phyloP scores from a whole-genome alignment of 768 basidiomycete species.

The Cystofilobasidium ferigula region DNA sequence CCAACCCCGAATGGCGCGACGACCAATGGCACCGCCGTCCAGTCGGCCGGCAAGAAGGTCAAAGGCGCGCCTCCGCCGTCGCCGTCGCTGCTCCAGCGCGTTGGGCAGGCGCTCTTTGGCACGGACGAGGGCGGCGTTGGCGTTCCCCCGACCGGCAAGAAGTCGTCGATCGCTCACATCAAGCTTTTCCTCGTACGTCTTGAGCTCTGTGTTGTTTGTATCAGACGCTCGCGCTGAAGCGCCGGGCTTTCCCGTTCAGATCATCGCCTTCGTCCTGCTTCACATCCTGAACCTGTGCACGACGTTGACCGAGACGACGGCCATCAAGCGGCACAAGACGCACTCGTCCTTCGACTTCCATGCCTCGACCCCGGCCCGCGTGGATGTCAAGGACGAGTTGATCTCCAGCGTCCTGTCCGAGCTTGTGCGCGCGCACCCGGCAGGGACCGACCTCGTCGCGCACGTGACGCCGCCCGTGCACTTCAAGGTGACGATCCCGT shows the following conservation, averaged over 20 bases:
- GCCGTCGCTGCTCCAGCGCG: conserved; percentile 6
- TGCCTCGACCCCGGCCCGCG: conserved; percentile 33
- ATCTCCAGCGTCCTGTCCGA: conserved; percentile 51
- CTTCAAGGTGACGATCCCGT: conserved; percentile 44
- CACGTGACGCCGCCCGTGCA: conserved; percentile 54
- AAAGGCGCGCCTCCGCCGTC: background rate
- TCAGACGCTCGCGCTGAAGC: too few species aligned
- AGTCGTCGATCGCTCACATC: conserved; percentile 74
- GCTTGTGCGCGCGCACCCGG: conserved; percentile 38
- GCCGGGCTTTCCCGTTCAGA: too few species aligned
- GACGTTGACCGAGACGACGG: conserved; percentile 64
- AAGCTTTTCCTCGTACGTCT: conserved; percentile 71
- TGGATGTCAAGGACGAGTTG: conserved; percentile 58
- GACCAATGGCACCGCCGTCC: background rate
- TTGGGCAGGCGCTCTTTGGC: conserved; percentile 15
- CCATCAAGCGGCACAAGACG: conserved; percentile 44
- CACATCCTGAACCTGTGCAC: conserved; percentile 89
- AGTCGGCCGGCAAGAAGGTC: conserved; percentile 1
- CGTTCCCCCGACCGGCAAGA: conserved; percentile 40
- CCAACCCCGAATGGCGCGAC: conserved; percentile 8
- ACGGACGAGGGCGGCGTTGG: conserved; percentile 7
- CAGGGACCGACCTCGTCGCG: conserved; percentile 39
- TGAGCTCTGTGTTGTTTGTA: too few species aligned
- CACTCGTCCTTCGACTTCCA: conserved; percentile 25
- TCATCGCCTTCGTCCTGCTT: conserved; percentile 78